Evolutionary conservation across 768 basidiomycete genomes (phyloP).

Genomic region (Tylopilus balloui): DNA sequence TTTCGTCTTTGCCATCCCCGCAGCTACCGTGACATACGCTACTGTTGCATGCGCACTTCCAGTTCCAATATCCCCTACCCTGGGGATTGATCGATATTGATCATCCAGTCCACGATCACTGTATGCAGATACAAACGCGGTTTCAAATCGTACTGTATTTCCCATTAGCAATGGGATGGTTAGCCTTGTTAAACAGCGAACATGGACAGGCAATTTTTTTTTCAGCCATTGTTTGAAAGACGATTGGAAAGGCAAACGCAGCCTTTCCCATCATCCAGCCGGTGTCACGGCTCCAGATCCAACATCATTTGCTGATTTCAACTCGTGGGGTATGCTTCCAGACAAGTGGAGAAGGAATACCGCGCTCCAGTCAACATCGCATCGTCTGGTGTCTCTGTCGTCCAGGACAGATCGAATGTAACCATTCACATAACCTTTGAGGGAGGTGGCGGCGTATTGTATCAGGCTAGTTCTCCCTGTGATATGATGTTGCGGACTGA

Average conservation of each 20-base stretch:
- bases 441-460: constrained; percentile 70
- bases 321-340: constrained; percentile 43
- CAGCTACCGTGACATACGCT: constrained; percentile 37
- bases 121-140: constrained; percentile 57
- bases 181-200: constrained; percentile 56
- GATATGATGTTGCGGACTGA: constrained; percentile 66
- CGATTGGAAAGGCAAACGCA: constrained; percentile 1
- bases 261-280: constrained; percentile 33
- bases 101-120: neutral
- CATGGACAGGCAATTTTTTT: constrained; percentile 55
- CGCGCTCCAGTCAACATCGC: constrained; percentile 68
- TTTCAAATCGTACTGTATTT: constrained; percentile 60
- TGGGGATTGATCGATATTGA: constrained; percentile 72
- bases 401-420: constrained; percentile 63
- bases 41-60: constrained; percentile 68
- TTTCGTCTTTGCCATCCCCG: constrained; percentile 24
- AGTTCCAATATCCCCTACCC: constrained; percentile 68
- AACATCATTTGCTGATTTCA: constrained; percentile 62
- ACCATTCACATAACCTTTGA: constrained; percentile 66
- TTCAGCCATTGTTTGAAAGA: neutral
- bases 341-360: constrained; percentile 52
- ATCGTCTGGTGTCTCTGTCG: constrained; percentile 41
- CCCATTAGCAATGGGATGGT: constrained; percentile 62
- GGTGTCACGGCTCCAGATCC: constrained; percentile 54
- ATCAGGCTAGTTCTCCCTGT: constrained; percentile 47